Evolutionary conservation across 495 filamentous ascomycete genomes (phyloP).

Genomic region (Neohortaea acidophila): DNA sequence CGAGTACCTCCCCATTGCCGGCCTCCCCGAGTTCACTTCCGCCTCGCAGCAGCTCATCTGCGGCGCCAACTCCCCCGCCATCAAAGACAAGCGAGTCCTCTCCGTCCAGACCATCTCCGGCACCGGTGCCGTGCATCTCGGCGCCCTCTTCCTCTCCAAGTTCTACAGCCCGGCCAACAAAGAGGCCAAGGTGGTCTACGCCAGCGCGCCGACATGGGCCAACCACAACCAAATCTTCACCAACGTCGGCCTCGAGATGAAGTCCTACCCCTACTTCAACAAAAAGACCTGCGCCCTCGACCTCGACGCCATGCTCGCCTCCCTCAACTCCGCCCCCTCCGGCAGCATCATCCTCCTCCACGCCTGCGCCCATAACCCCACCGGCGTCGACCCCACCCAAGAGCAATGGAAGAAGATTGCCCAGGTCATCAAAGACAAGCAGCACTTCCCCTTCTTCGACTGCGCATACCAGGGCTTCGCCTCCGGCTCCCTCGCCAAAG

Average conservation of each 20-base stretch:
- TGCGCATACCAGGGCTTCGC: conserved; percentile 97
- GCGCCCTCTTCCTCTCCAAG: conserved; percentile 68
- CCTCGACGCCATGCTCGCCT: conserved; percentile 66
- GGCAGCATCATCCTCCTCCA: conserved; percentile 83
- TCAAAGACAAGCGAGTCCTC: conserved; percentile 62
- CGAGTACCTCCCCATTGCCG: conserved; percentile 96
- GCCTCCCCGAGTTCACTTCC: conserved; percentile 64
- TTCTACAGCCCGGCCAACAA: conserved; percentile 45
- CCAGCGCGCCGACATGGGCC: conserved; percentile 91
- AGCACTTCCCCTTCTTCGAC: conserved; percentile 98
- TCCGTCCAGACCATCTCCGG: conserved; percentile 60
- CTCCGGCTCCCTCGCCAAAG: conserved; percentile 68
- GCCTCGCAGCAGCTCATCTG: conserved; percentile 85
- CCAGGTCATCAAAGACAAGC: conserved; percentile 49
- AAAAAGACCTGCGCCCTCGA: conserved; percentile 76
- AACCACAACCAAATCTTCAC: conserved; percentile 98
- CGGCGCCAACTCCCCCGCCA: conserved; percentile 61
- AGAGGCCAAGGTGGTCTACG: conserved; percentile 54
- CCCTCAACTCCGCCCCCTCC: conserved; percentile 51
- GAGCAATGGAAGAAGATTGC: conserved; percentile 92
- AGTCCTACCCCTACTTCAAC: conserved; percentile 86
- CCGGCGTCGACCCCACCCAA: conserved; percentile 84
- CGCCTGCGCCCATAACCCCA: conserved; percentile 96
- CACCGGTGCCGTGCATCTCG: conserved; percentile 79
- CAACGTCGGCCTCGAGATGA: conserved; percentile 68